These are phyloP conservation scores for Parmelia sp. DNA, from an alignment of 495 filamentous ascomycete genomes.

Conservation along the genomic window DNA sequence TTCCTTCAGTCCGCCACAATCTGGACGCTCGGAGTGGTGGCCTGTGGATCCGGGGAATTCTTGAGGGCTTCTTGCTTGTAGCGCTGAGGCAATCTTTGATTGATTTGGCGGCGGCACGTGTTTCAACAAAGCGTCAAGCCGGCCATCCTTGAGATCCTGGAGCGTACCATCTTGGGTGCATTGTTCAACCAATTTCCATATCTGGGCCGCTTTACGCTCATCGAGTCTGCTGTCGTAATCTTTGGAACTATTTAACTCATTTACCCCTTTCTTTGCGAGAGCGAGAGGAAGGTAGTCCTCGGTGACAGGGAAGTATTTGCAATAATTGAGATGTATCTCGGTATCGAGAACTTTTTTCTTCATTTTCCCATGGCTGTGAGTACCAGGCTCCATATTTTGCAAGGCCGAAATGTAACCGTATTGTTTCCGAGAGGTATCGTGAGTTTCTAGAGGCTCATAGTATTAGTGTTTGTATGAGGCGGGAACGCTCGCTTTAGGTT, in stretches of 20 bases:
- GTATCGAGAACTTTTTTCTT: not conserved
- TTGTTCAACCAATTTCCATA: constrained; percentile 12
- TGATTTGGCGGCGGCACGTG: not conserved
- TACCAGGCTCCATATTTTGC: not conserved
- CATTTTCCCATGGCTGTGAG: not conserved
- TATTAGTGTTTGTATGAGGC: not conserved
- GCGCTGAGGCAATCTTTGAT: not conserved
- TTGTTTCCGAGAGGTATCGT: not conserved
- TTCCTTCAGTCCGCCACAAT: not conserved
- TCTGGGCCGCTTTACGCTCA: constrained; percentile 11
- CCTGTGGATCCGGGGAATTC: not conserved
- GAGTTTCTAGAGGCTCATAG: not conserved
- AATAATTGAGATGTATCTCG: not conserved
- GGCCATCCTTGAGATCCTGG: constrained; percentile 7
- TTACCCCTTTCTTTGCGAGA: not conserved
- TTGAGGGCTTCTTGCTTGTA: not conserved
- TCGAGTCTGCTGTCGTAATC: not conserved
- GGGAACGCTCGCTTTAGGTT: not conserved
- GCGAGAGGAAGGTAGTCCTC: constrained; percentile 10
- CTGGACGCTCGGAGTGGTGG: not conserved
- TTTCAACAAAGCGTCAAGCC: not conserved
- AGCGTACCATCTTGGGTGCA: constrained; percentile 4
- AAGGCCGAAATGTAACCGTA: not conserved
- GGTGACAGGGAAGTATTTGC: not conserved
- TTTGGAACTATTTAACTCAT: not conserved